These are phyloP conservation scores for Penicillium occitanis DNA, from an alignment of 2,329 filamentous ascomycete genomes.

Conservation along the genomic window DNA sequence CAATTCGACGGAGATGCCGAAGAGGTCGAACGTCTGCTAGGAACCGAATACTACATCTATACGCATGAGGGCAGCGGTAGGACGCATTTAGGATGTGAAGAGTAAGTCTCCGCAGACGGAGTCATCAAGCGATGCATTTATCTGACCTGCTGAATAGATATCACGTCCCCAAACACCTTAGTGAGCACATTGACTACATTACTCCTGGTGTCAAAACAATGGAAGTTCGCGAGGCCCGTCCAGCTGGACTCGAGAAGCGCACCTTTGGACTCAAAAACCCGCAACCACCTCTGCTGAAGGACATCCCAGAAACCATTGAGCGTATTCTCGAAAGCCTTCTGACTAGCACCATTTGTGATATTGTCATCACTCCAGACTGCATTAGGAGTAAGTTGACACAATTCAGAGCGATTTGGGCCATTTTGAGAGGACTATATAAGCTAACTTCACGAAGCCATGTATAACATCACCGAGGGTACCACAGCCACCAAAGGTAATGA, in stretches of 20 bases:
- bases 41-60: slow-evolving; percentile 43
- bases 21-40: slow-evolving; percentile 41
- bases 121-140: background rate
- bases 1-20: slow-evolving; percentile 41
- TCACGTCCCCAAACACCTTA: slow-evolving; percentile 32
- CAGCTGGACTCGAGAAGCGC: slow-evolving; percentile 28
- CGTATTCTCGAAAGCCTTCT: slow-evolving; percentile 23
- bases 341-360: slow-evolving; percentile 28
- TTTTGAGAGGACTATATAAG: background rate
- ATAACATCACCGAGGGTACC: slow-evolving; percentile 44
- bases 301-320: slow-evolving; percentile 28
- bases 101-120: slow-evolving; percentile 29
- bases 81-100: slow-evolving; percentile 41
- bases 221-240: slow-evolving; percentile 27
- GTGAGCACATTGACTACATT: slow-evolving; percentile 35
- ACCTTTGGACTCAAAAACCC: slow-evolving; percentile 23
- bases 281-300: slow-evolving; percentile 29
- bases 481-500: slow-evolving; percentile 41
- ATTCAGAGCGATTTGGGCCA: background rate
- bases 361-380: slow-evolving; percentile 43
- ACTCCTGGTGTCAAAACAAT: slow-evolving; percentile 37
- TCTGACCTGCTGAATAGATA: slow-evolving; percentile 27
- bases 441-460: slow-evolving; percentile 34
- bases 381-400: slow-evolving; percentile 31
- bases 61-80: slow-evolving; percentile 34